Conservation (phyloP, 2,329 filamentous ascomycete genomes). For the Ciborinia camelliae region DNA sequence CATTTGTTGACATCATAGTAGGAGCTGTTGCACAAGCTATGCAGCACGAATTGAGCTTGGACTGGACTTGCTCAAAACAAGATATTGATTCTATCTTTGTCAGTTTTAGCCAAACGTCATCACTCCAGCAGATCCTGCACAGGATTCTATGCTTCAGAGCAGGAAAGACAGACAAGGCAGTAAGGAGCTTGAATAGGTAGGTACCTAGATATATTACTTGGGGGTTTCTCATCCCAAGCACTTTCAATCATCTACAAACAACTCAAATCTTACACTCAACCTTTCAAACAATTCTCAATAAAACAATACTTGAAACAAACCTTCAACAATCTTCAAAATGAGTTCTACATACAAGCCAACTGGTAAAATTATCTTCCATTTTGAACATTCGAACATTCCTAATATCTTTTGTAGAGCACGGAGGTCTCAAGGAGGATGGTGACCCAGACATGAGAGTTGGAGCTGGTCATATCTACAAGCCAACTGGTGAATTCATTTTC, state of each 20-base stretch:
- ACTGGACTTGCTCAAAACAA: not conserved
- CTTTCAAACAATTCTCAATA: not conserved
- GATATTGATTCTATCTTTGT: not conserved
- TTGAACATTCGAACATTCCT: not conserved
- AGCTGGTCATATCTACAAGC: too few relatives aligned
- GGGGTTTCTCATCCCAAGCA: not conserved
- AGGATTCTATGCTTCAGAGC: not conserved
- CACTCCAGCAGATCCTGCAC: not conserved
- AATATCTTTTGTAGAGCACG: slow-evolving; percentile 37
- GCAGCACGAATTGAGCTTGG: not conserved
- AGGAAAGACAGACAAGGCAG: not conserved
- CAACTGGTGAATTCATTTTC: slow-evolving; percentile 19
- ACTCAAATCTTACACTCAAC: not conserved
- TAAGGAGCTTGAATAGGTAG: not conserved
- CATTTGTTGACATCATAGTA: not conserved
- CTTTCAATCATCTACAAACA: not conserved
- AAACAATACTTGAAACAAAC: not conserved
- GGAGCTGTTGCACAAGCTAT: not conserved
- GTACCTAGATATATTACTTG: slow-evolving; percentile 11
- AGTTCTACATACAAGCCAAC: slow-evolving; percentile 25
- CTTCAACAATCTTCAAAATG: slow-evolving; percentile 21
- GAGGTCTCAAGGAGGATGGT: slow-evolving; percentile 43
- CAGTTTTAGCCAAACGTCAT: not conserved
- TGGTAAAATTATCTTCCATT: slow-evolving; percentile 1
- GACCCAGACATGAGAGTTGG: slow-evolving; percentile 43